Conservation (phyloP, 805 yeast species). For the Schwanniomyces pseudopolymorphus region DNA sequence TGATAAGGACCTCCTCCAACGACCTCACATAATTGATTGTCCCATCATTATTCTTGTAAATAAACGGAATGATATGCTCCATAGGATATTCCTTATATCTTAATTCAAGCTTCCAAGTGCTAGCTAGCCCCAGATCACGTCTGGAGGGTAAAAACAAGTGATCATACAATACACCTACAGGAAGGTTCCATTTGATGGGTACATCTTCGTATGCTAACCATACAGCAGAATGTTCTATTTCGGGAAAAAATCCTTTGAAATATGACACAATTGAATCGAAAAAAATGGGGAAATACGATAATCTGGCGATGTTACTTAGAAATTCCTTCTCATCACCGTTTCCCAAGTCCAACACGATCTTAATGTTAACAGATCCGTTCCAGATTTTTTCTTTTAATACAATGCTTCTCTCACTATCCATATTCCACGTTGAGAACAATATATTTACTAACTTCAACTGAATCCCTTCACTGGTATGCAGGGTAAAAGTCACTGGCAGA, state of each 20-base stretch:
- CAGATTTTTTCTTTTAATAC: constrained; percentile 45
- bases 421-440: not conserved
- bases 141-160: constrained; percentile 34
- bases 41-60: constrained; percentile 8
- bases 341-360: constrained; percentile 29
- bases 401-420: not conserved
- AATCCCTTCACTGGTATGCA: not conserved
- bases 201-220: constrained; percentile 71
- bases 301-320: constrained; percentile 34
- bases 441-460: not conserved
- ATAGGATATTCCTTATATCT: constrained; percentile 24
- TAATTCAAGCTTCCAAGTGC: constrained; percentile 45
- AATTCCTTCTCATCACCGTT: constrained; percentile 14
- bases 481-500: not conserved
- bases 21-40: constrained; percentile 24
- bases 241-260: constrained; percentile 29
- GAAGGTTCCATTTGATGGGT: constrained; percentile 76
- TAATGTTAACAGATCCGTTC: constrained; percentile 53
- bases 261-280: constrained; percentile 35
- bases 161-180: constrained; percentile 70
- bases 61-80: constrained; percentile 30
- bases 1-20: constrained; percentile 59
- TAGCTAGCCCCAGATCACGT: constrained; percentile 6
- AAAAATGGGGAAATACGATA: constrained; percentile 51
- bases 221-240: constrained; percentile 21